Conservation (phyloP, 495 filamentous ascomycete genomes). For the Penicillium paxilli region DNA sequence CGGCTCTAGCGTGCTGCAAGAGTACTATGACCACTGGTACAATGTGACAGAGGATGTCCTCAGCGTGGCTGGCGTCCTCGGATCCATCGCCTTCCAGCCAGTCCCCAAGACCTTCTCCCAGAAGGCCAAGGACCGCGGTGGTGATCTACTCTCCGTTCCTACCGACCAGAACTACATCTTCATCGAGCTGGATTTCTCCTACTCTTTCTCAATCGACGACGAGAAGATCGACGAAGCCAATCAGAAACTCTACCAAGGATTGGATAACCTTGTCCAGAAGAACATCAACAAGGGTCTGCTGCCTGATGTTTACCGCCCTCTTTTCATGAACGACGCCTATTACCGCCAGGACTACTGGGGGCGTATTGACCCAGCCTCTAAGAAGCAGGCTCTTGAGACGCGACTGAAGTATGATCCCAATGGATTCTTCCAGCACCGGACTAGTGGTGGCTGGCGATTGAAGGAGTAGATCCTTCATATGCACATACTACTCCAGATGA, state of each 20-base stretch:
- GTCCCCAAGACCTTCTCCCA: slow-evolving; percentile 50
- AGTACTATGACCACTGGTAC: slow-evolving; percentile 54
- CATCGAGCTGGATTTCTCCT: slow-evolving; percentile 58
- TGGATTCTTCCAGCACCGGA: slow-evolving; percentile 57
- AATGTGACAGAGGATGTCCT: slow-evolving; percentile 42
- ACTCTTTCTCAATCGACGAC: slow-evolving; percentile 42
- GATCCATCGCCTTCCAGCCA: slow-evolving; percentile 57
- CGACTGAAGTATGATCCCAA: slow-evolving; percentile 53
- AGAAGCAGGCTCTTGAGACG: slow-evolving; percentile 42
- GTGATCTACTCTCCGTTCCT: slow-evolving; percentile 54
- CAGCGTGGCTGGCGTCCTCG: slow-evolving; percentile 47
- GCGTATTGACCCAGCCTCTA: slow-evolving; percentile 46
- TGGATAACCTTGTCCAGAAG: slow-evolving; percentile 31
- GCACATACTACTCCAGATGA: neutral
- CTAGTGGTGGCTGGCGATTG: slow-evolving; percentile 51
- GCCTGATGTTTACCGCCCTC: slow-evolving; percentile 52
- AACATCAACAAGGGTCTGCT: slow-evolving; percentile 45
- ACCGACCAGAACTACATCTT: slow-evolving; percentile 54
- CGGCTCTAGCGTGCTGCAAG: slow-evolving; percentile 42
- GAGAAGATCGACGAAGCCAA: slow-evolving; percentile 50
- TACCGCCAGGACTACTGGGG: slow-evolving; percentile 60
- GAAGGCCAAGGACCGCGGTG: slow-evolving; percentile 47
- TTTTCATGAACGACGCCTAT: slow-evolving; percentile 64
- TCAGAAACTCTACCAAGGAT: slow-evolving; percentile 35
- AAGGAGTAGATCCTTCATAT: slow-evolving; percentile 5